Evolutionary conservation across 2,329 filamentous ascomycete species (phyloP).

Genomic region (Curvularia sp.): DNA sequence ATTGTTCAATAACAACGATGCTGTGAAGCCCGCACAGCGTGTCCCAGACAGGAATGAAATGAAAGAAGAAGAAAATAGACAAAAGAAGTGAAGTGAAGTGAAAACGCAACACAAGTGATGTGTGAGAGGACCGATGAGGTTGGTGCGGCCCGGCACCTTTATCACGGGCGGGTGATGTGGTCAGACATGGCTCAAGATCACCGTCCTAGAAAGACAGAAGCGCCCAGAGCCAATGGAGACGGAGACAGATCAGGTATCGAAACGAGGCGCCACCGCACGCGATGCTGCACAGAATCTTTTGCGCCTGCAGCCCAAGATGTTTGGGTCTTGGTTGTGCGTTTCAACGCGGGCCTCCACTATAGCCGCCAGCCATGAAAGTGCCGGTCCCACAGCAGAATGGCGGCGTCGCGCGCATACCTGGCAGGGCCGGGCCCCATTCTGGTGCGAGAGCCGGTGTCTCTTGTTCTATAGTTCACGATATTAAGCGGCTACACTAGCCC

Average conservation of each 20-base stretch:
- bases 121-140: slow-evolving; percentile 24
- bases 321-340: slow-evolving; percentile 45
- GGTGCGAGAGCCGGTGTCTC: slow-evolving; percentile 17
- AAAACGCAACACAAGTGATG: slow-evolving; percentile 22
- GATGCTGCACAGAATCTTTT: slow-evolving; percentile 43
- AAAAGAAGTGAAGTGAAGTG: slow-evolving; percentile 17
- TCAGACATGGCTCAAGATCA: slow-evolving; percentile 26
- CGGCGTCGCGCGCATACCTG: slow-evolving; percentile 35
- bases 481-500: slow-evolving; percentile 23
- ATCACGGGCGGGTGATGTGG: slow-evolving; percentile 40
- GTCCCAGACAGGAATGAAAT: slow-evolving; percentile 24
- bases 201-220: slow-evolving; percentile 34
- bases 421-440: slow-evolving; percentile 27
- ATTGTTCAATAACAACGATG: slow-evolving; percentile 37
- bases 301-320: slow-evolving; percentile 43
- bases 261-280: slow-evolving; percentile 46
- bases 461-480: slow-evolving; percentile 18
- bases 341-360: slow-evolving; percentile 46
- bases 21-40: slow-evolving; percentile 24
- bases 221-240: slow-evolving; percentile 45
- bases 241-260: slow-evolving; percentile 34
- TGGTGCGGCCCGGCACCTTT: slow-evolving; percentile 36
- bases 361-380: slow-evolving; percentile 41
- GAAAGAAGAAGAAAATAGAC: slow-evolving; percentile 17
- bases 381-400: slow-evolving; percentile 33